Percentiles rank a stretch among this genome's conserved stretches.
These are phyloP conservation scores for Aquilaria sinensis DNA, from an alignment of 345 rosid species.

Conservation along the genomic window DNA sequence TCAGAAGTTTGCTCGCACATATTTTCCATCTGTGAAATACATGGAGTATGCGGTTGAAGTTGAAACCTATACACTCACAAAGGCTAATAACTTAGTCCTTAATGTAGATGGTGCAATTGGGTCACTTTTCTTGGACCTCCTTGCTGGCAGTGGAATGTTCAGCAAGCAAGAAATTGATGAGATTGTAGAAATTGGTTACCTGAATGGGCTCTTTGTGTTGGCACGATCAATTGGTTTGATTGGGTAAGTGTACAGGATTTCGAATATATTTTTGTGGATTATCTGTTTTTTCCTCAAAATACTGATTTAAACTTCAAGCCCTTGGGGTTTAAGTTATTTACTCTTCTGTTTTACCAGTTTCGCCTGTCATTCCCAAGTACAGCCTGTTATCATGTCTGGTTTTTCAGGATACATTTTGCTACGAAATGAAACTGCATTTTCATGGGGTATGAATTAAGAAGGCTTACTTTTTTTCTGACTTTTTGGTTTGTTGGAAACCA, in stretches of 20 bases:
- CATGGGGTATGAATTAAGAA: too few relatives aligned
- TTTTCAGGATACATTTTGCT: too few relatives aligned
- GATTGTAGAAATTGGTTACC: conserved; percentile 49
- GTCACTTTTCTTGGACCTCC: conserved; percentile 64
- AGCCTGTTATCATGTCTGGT: too few relatives aligned
- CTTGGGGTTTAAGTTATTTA: too few relatives aligned
- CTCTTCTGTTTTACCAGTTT: too few relatives aligned
- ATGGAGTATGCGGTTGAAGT: conserved; percentile 83
- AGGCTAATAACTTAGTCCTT: conserved; percentile 50
- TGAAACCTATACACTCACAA: conserved; percentile 61
- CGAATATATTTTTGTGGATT: neutral
- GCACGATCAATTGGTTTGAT: conserved; percentile 62
- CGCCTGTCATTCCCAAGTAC: too few relatives aligned
- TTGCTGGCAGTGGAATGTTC: conserved; percentile 59
- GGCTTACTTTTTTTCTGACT: too few relatives aligned
- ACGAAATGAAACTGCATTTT: too few relatives aligned
- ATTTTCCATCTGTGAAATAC: conserved; percentile 79
- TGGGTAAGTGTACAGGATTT: conserved; percentile 30
- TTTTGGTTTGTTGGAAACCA: conserved; percentile 8
- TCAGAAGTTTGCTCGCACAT: conserved; percentile 63
- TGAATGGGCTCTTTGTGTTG: conserved; percentile 59
- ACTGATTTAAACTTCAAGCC: too few relatives aligned
- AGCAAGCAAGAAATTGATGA: conserved; percentile 59
- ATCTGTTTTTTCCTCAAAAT: conserved; percentile 1
- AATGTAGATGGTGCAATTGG: conserved; percentile 63